Evolutionary conservation across 2,329 filamentous ascomycete species (phyloP).

Genomic region (Metarhizium robertsii): DNA sequence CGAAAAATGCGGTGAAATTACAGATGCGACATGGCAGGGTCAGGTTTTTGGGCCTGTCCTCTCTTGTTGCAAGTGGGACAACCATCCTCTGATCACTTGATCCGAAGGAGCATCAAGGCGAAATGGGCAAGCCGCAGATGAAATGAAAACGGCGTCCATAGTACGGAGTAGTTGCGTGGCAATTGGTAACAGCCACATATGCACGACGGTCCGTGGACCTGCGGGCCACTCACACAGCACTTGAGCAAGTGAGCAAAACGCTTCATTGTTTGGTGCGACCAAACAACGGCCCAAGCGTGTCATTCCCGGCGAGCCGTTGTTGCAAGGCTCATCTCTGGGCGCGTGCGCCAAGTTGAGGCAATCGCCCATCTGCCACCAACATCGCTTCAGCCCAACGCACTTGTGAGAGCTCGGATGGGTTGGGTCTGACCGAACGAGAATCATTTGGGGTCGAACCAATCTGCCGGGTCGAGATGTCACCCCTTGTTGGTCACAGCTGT

Average conservation of each 20-base stretch:
- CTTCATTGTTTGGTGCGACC: neutral
- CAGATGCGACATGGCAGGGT: neutral
- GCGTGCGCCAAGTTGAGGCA: neutral
- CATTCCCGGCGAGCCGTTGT: neutral
- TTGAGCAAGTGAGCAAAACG: neutral
- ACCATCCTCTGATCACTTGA: neutral
- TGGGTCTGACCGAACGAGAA: slow-evolving; percentile 6
- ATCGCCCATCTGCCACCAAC: neutral
- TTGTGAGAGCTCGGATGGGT: neutral
- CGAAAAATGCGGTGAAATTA: neutral
- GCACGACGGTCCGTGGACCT: neutral
- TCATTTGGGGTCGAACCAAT: slow-evolving; percentile 6
- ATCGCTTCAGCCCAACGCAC: neutral
- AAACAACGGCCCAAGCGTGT: neutral
- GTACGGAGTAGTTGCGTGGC: neutral
- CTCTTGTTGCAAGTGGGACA: neutral
- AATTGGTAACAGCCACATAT: neutral
- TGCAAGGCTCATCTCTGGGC: neutral
- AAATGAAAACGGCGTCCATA: neutral
- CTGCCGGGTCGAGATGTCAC: slow-evolving; percentile 7
- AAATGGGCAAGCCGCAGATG: neutral
- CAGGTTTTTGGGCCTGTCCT: neutral
- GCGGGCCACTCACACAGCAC: neutral
- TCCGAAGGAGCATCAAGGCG: neutral
- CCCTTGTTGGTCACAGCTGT: slow-evolving; percentile 1